phyloP scores from a whole-genome alignment of 768 basidiomycete genomes.

The Boletus reticulatus region DNA sequence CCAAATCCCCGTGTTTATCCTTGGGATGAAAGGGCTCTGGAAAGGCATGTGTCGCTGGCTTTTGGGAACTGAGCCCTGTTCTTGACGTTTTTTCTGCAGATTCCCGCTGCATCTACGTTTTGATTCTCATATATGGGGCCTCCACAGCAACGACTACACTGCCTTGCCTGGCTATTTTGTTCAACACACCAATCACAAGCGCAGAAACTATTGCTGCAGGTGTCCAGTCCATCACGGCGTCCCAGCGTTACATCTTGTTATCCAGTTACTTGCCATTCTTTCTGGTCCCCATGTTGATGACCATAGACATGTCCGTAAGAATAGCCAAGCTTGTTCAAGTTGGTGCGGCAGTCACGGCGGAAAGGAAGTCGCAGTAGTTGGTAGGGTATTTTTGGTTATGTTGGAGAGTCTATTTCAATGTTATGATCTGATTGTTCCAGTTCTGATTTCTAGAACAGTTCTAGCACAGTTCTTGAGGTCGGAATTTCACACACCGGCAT shows the following conservation, averaged over 20 bases:
- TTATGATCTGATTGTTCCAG: too few species aligned
- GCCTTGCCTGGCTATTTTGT: slow-evolving; percentile 61
- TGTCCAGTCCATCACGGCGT: slow-evolving; percentile 40
- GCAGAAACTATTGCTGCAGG: slow-evolving; percentile 28
- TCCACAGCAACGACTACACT: slow-evolving; percentile 77
- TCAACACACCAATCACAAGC: slow-evolving; percentile 50
- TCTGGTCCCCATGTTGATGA: slow-evolving; percentile 66
- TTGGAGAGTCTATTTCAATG: too few species aligned
- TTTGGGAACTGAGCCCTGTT: neutral
- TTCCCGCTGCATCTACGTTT: slow-evolving; percentile 51
- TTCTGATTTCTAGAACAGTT: too few species aligned
- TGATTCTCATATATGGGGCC: slow-evolving; percentile 72
- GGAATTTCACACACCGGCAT: too few species aligned
- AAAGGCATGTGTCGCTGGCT: slow-evolving; percentile 36
- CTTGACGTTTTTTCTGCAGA: slow-evolving; percentile 33
- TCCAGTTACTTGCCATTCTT: slow-evolving; percentile 77
- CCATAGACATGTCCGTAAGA: slow-evolving; percentile 64
- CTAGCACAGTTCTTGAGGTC: too few species aligned
- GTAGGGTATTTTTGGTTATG: neutral
- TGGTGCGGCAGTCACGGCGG: slow-evolving; percentile 16
- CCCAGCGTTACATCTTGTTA: slow-evolving; percentile 58
- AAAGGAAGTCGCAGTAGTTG: slow-evolving; percentile 18
- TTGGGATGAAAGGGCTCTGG: slow-evolving; percentile 64
- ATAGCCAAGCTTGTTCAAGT: slow-evolving; percentile 31
- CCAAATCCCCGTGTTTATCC: slow-evolving; percentile 74